A percentile compares a stretch with the other conserved stretches of the same genome.
Conservation (phyloP, 768 basidiomycete species). For the Tricholoma sp. region DNA sequence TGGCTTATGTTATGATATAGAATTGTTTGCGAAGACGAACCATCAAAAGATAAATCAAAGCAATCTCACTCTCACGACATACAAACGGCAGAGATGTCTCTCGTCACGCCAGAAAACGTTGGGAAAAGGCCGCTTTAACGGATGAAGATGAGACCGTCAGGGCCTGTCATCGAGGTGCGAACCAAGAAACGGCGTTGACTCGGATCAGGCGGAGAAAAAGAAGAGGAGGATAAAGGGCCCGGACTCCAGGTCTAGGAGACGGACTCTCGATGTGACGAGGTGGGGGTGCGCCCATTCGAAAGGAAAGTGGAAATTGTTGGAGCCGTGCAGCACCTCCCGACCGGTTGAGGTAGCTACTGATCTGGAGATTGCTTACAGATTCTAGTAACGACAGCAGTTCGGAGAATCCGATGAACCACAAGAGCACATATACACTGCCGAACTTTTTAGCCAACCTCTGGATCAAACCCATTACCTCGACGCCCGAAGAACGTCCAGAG, state of each 20-base stretch:
- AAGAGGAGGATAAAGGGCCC: slow-evolving; percentile 47
- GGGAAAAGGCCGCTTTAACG: slow-evolving; percentile 50
- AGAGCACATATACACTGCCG: neutral
- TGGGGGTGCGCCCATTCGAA: slow-evolving; percentile 70
- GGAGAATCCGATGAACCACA: slow-evolving; percentile 9
- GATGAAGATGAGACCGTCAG: slow-evolving; percentile 64
- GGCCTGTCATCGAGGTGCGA: slow-evolving; percentile 29
- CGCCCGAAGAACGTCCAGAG: slow-evolving; percentile 21
- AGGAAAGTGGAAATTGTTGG: slow-evolving; percentile 39
- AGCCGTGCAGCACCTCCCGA: slow-evolving; percentile 7
- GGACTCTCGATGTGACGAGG: slow-evolving; percentile 66
- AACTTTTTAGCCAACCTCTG: neutral
- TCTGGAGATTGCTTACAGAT: slow-evolving; percentile 6
- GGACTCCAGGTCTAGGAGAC: slow-evolving; percentile 51
- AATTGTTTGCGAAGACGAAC: slow-evolving; percentile 29
- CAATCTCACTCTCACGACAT: slow-evolving; percentile 24
- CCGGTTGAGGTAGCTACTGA: slow-evolving; percentile 11
- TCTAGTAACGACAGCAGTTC: slow-evolving; percentile 13
- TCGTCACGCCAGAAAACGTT: slow-evolving; percentile 55
- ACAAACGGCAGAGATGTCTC: slow-evolving; percentile 59
- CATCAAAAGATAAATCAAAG: slow-evolving; percentile 41
- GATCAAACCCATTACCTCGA: slow-evolving; percentile 1
- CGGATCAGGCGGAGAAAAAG: slow-evolving; percentile 28
- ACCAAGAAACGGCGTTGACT: slow-evolving; percentile 9
- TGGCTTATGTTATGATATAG: slow-evolving; percentile 15